Percentiles rank a stretch among this genome's conserved stretches.
Evolutionary conservation across 495 filamentous ascomycete species (phyloP).

Genomic region (Trichoderma erinaceum): DNA sequence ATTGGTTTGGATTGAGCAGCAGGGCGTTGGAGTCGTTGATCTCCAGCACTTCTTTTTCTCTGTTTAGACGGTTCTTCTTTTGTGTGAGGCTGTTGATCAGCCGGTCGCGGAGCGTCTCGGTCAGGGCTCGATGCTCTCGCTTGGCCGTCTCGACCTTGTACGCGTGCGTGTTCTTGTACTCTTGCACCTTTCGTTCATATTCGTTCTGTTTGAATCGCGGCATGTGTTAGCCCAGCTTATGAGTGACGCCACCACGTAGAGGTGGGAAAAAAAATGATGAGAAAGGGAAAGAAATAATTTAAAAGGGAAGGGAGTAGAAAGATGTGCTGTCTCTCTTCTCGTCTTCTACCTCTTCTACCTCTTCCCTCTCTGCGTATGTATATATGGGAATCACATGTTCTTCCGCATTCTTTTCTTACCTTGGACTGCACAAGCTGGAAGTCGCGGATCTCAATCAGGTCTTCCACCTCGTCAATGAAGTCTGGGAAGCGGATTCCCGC

Average conservation of each 20-base stretch:
- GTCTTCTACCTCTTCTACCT: background rate
- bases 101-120: constrained; percentile 74
- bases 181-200: constrained; percentile 47
- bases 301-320: background rate
- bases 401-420: constrained; percentile 46
- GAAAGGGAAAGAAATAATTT: background rate
- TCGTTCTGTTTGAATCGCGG: constrained; percentile 38
- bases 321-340: background rate
- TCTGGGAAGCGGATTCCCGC: constrained; percentile 74
- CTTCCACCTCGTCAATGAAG: constrained; percentile 79
- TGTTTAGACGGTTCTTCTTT: constrained; percentile 68
- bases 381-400: background rate
- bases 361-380: background rate
- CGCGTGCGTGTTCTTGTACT: constrained; percentile 46
- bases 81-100: constrained; percentile 68
- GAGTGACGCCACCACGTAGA: background rate
- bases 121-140: constrained; percentile 73
- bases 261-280: constrained; percentile 14
- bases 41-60: constrained; percentile 84
- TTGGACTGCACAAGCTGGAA: constrained; percentile 65
- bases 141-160: constrained; percentile 69
- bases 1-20: constrained; percentile 87
- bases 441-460: constrained; percentile 77
- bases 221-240: background rate
- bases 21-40: constrained; percentile 83